Conservation (phyloP, 1,139 yeast genomes). For the Blastobotrys petasosporus region DNA sequence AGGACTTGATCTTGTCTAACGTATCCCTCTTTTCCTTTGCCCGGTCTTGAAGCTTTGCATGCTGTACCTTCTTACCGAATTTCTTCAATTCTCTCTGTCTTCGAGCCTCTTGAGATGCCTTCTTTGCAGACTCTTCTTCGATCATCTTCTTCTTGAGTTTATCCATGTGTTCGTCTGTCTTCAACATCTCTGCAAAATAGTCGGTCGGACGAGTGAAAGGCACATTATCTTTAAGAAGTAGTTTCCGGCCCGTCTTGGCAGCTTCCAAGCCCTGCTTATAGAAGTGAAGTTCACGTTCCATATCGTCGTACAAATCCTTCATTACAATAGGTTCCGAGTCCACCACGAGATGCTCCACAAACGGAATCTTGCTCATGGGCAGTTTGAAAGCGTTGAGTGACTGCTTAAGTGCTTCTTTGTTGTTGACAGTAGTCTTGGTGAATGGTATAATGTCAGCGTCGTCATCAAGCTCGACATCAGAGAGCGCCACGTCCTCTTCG, state of each 20-base stretch:
- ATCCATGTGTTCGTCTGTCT: slow-evolving; percentile 98
- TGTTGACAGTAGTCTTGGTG: slow-evolving; percentile 66
- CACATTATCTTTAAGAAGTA: slow-evolving; percentile 58
- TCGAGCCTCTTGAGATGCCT: slow-evolving; percentile 89
- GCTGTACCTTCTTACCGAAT: slow-evolving; percentile 95
- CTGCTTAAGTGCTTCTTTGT: slow-evolving; percentile 35
- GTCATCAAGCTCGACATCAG: slow-evolving; percentile 71
- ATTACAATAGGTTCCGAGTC: slow-evolving; percentile 58
- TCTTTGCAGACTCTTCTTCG: slow-evolving; percentile 82
- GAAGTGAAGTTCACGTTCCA: slow-evolving; percentile 77
- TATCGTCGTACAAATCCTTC: slow-evolving; percentile 90
- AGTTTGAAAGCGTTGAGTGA: slow-evolving; percentile 32
- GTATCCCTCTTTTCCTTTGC: slow-evolving; percentile 92
- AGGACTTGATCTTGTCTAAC: slow-evolving; percentile 78
- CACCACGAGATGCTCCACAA: slow-evolving; percentile 77
- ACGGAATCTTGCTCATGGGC: slow-evolving; percentile 48
- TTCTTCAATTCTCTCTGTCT: slow-evolving; percentile 93
- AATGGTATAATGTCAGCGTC: slow-evolving; percentile 88
- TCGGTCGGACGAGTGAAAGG: slow-evolving; percentile 93
- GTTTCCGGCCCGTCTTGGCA: slow-evolving; percentile 63
- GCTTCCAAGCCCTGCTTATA: slow-evolving; percentile 92
- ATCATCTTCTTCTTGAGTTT: slow-evolving; percentile 76
- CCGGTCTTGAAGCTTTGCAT: slow-evolving; percentile 88
- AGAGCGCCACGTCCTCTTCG: slow-evolving; percentile 45
- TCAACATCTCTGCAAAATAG: slow-evolving; percentile 97